These are phyloP conservation scores for Amorphotheca resinae DNA, from an alignment of 495 filamentous ascomycete genomes.

Conservation along the genomic window DNA sequence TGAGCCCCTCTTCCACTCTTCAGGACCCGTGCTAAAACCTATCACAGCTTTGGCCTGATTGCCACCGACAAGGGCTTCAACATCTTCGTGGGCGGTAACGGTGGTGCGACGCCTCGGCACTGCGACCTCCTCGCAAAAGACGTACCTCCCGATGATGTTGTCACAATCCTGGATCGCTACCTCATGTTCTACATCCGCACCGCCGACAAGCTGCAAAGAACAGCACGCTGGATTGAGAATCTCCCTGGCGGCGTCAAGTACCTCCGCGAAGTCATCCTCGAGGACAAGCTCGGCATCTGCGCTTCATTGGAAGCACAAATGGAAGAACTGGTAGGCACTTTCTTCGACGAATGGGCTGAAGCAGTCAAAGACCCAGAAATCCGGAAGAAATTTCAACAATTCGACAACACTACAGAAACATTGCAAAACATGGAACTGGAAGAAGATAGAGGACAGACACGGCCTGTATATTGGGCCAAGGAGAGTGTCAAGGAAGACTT, in stretches of 20 bases:
- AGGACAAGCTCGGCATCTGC: slow-evolving; percentile 82
- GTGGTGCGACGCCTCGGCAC: slow-evolving; percentile 78
- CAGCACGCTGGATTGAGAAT: slow-evolving; percentile 83
- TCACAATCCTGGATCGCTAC: slow-evolving; percentile 84
- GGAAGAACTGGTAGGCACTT: slow-evolving; percentile 76
- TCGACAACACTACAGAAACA: slow-evolving; percentile 70
- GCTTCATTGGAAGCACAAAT: slow-evolving; percentile 83
- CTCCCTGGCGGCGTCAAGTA: slow-evolving; percentile 82
- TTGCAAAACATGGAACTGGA: slow-evolving; percentile 61
- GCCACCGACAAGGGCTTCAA: slow-evolving; percentile 95
- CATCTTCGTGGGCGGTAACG: slow-evolving; percentile 87
- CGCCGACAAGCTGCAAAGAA: slow-evolving; percentile 88
- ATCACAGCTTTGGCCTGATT: slow-evolving; percentile 70
- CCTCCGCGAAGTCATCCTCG: slow-evolving; percentile 69
- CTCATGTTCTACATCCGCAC: slow-evolving; percentile 95
- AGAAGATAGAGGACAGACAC: slow-evolving; percentile 58
- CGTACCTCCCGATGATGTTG: slow-evolving; percentile 71
- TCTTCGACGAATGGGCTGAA: slow-evolving; percentile 93
- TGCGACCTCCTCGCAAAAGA: slow-evolving; percentile 85
- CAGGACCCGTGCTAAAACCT: slow-evolving; percentile 3
- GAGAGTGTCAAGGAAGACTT: slow-evolving; percentile 62
- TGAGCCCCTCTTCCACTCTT: background rate
- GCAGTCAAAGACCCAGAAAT: slow-evolving; percentile 58
- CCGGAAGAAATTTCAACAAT: slow-evolving; percentile 69
- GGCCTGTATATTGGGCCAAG: slow-evolving; percentile 77